Percentiles rank a stretch among this genome's conserved stretches.
These are phyloP conservation scores for Hibiscus trionum DNA, from an alignment of 345 rosid species.

Conservation along the genomic window DNA sequence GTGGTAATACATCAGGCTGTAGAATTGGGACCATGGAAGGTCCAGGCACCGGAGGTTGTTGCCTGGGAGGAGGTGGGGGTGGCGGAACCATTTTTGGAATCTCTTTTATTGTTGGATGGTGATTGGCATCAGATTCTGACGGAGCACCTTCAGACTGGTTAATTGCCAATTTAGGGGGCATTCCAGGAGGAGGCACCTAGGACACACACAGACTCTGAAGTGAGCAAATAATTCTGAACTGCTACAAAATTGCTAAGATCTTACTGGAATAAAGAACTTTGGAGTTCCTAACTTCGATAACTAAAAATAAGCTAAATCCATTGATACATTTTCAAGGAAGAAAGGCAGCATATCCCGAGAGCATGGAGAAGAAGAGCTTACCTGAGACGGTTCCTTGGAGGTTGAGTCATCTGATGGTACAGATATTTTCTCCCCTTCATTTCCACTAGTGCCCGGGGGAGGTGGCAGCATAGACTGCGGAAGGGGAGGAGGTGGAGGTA, in stretches of 20 bases:
- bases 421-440: conserved; percentile 9
- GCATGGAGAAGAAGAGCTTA: conserved; percentile 16
- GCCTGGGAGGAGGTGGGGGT: conserved; percentile 75
- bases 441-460: conserved; percentile 59
- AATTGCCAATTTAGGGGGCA: conserved; percentile 35
- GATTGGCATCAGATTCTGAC: conserved; percentile 38
- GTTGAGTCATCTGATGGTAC: conserved; percentile 32
- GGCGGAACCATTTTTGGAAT: conserved; percentile 56
- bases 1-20: conserved; percentile 58
- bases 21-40: conserved; percentile 31
- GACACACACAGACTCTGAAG: not conserved
- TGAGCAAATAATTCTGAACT: too few species aligned
- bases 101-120: conserved; percentile 22
- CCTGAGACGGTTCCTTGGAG: conserved; percentile 43
- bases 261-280: not conserved
- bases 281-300: not conserved
- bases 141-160: conserved; percentile 39
- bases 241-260: not conserved
- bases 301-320: not conserved
- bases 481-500: conserved; percentile 60
- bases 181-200: conserved; percentile 52
- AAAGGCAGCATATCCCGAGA: not conserved
- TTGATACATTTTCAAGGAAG: not conserved
- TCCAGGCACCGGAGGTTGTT: conserved; percentile 46
- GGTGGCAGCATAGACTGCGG: conserved; percentile 70